Evolutionary conservation across 1,284 basidiomycete genomes (phyloP), one percentile per base, ranked within the genome.

Genomic region (Kalmanozyma brasiliensis): DNA sequence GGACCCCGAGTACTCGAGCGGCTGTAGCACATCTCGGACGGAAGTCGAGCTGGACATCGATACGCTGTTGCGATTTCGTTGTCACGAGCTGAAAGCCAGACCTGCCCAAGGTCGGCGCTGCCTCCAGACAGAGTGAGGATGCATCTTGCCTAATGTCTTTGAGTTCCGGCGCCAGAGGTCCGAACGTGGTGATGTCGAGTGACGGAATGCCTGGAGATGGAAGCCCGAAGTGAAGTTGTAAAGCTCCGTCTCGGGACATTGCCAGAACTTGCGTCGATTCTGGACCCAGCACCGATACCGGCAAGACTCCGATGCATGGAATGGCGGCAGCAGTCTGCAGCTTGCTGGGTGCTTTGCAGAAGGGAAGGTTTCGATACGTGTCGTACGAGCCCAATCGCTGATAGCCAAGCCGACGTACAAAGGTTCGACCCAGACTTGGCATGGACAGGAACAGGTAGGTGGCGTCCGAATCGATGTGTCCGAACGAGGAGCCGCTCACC

Each of bases 141-240:
- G 41, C 33, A 8, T 17, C 14, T 19, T 24, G 32, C 9, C 35
- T 13, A 0, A 57, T 19, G 9, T 6, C 35, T 14, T 37, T 1
- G 9, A 56, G 14, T 8, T 26, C 42, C 22, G 32, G 13, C 36
- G 32, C 24, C 23, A 61, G 19, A 20, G 49, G 49, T 7, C 42
- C 58, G 24, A 46, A 58, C 1, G 20, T 14, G 20, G 51, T 57
- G n/a, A 69, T n/a, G 20, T 63, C 55, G 22, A 69, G 51, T 13
- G 43, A 10, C 4, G 43, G 24, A 16, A 30, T 14, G 6, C 14
- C 19, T 19, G 60, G 26, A 2, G 60, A 59, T 4, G 65, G 65
- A 8, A 52, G 65, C 10, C 55, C 60, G n/a, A 69, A 47, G 23
- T 69, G 65, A 22, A 69, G 38, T 11, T 58, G 29, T 3, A 55